These are phyloP conservation scores for Ophiostoma fasciatum DNA, from an alignment of 2,329 filamentous ascomycete species.

Conservation along the genomic window DNA sequence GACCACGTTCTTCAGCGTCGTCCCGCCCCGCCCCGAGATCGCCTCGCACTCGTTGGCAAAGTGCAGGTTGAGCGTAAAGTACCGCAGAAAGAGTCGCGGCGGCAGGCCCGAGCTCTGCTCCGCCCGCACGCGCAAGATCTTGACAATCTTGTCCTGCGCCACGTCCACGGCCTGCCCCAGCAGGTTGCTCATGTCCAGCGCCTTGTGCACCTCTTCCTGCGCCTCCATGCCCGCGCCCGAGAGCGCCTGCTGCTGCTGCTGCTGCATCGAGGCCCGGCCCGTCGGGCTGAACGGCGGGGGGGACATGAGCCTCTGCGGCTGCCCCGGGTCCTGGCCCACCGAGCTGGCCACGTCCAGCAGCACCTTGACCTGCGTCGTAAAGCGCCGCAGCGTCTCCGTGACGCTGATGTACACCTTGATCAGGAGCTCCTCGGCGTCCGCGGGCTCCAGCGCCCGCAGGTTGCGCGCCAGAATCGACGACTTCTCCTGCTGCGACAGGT, in stretches of 20 bases:
- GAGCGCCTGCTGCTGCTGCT: conserved; percentile 13
- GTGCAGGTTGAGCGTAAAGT: conserved; percentile 67
- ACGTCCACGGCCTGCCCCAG: conserved; percentile 69
- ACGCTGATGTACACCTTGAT: conserved; percentile 73
- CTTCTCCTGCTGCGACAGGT: conserved; percentile 71
- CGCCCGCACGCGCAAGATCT: conserved; percentile 60
- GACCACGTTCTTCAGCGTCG: conserved; percentile 61
- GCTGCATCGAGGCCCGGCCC: conserved; percentile 22
- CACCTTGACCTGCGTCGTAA: conserved; percentile 86
- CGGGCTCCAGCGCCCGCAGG: conserved; percentile 64
- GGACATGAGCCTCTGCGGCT: conserved; percentile 20
- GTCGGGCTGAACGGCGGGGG: conserved; percentile 38
- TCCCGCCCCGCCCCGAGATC: conserved; percentile 64
- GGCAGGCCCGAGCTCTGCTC: conserved; percentile 58
- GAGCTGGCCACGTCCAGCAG: conserved; percentile 86
- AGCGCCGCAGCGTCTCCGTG: conserved; percentile 68
- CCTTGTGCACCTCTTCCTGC: conserved; percentile 63
- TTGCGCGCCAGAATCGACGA: conserved; percentile 80
- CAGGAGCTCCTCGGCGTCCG: conserved; percentile 74
- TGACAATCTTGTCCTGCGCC: conserved; percentile 61
- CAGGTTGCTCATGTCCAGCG: conserved; percentile 62
- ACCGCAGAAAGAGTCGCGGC: conserved; percentile 58
- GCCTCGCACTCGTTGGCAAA: conserved; percentile 81
- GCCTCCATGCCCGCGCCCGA: conserved; percentile 29
- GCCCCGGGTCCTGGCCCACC: conserved; percentile 28